Evolutionary conservation across 2,329 filamentous ascomycete species (phyloP), one percentile per base, ranked within the genome.

Genomic region (Stemphylium beticola): DNA sequence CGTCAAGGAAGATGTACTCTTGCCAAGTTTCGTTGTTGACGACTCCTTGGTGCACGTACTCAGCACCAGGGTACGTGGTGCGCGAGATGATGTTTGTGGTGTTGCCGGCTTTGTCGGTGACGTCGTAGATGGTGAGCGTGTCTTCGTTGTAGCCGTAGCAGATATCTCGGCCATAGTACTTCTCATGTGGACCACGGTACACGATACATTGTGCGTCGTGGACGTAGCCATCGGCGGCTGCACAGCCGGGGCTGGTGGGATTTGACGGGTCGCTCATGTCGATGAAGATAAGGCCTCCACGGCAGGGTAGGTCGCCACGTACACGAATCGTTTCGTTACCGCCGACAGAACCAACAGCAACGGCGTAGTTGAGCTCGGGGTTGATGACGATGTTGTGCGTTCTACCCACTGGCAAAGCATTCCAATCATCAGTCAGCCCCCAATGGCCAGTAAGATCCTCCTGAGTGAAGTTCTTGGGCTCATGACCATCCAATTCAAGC

Each of bases 191-290:
- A 0, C 82, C 82, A 4, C 74, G 76, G 72, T 83, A 83, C 29
- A 81, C 77, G 18, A 85, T 72, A 66, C 83, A 85, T 71, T 86
- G 82, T 1, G 83, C 83, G 60, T 85, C 83, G 67, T 86, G 83
- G 12, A 85, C 82, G 66, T 85, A 85, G 55, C 82, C 83, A 65
- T 85, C 83, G 14, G 77, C 67, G 18, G 77, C 72, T 4, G 80
- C 79, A 61, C 83, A 85, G 20, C 83, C 83, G 8, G 81, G 79
- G 8, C 75, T 78, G 12, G 71, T 77, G 4, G 82, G 80, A 58
- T 83, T 83, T 14, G 77, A 64, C 9, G 82, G 77, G 60, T 85
- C 80, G 10, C 76, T 77, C 38, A 86, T 72, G 69, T 85, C 79
- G 59, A 85, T 79, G 74, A 83, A 83, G 72, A 83, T 83, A 36